Evolutionary conservation across 306 rosid species (phyloP).

Genomic region (Cucumis cinereus): DNA sequence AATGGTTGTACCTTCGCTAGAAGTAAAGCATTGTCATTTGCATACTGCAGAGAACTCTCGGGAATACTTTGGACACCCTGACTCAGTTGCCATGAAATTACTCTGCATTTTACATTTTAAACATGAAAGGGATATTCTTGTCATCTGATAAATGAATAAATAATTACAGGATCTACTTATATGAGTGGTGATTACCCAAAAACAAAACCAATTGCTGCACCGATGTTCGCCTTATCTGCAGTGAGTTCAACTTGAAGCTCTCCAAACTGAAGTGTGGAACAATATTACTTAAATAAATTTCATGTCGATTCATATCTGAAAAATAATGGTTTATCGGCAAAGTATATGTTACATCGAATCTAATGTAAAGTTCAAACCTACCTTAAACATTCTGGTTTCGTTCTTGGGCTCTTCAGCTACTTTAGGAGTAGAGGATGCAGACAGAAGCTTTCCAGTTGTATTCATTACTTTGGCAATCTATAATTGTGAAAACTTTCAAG

Average conservation of each 20-base stretch:
- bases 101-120: slow-evolving; percentile 24
- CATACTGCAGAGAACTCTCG: slow-evolving; percentile 63
- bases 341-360: slow-evolving; percentile 6
- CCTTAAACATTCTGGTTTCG: slow-evolving; percentile 63
- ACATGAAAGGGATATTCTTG: not conserved
- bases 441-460: slow-evolving; percentile 52
- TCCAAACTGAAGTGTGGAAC: slow-evolving; percentile 60
- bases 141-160: not conserved
- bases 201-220: slow-evolving; percentile 45
- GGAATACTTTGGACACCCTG: slow-evolving; percentile 70
- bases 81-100: slow-evolving; percentile 75
- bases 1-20: slow-evolving; percentile 62
- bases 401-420: slow-evolving; percentile 33
- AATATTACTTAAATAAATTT: slow-evolving; percentile 12
- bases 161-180: not conserved
- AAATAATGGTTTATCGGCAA: not conserved
- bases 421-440: slow-evolving; percentile 35
- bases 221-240: slow-evolving; percentile 55
- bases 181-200: slow-evolving; percentile 43
- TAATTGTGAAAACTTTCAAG: slow-evolving; percentile 12
- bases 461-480: slow-evolving; percentile 73
- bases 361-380: slow-evolving; percentile 16
- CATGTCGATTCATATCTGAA: not conserved
- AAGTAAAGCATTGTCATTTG: slow-evolving; percentile 75
- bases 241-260: slow-evolving; percentile 81